Conservation (phyloP, 1,139 yeast genomes). For the Yamadazyma oceani region DNA sequence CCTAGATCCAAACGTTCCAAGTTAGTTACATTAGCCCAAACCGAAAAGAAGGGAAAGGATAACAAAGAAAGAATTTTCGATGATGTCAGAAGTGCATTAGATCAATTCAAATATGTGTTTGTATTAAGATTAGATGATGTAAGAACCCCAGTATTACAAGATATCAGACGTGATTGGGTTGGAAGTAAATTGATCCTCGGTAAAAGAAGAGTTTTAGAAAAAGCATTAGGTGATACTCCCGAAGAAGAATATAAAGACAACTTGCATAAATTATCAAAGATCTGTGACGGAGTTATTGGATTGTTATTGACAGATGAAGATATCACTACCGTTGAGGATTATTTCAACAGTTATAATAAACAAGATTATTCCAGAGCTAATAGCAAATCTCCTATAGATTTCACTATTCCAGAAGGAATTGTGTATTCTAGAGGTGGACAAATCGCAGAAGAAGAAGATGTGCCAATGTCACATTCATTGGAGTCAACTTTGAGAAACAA, state of each 20-base stretch:
- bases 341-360: conserved; percentile 75
- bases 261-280: conserved; percentile 63
- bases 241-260: conserved; percentile 91
- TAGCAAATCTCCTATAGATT: conserved; percentile 75
- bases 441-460: conserved; percentile 85
- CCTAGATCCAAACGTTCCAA: conserved; percentile 95
- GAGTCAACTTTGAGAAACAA: conserved; percentile 90
- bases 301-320: conserved; percentile 84
- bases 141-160: conserved; percentile 94
- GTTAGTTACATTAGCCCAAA: conserved; percentile 92
- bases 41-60: conserved; percentile 93
- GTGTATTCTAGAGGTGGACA: conserved; percentile 96
- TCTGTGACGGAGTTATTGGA: conserved; percentile 75
- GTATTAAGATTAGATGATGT: conserved; percentile 86
- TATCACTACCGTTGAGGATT: conserved; percentile 79
- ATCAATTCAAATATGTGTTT: conserved; percentile 77
- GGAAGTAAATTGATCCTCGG: conserved; percentile 90
- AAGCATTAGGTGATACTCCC: conserved; percentile 83
- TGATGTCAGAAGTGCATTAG: conserved; percentile 81
- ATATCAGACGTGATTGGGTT: conserved; percentile 86
- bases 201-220: conserved; percentile 87
- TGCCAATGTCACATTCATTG: conserved; percentile 93
- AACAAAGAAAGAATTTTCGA: conserved; percentile 89
- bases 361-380: conserved; percentile 91
- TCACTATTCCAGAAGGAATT: conserved; percentile 84